phyloP scores from a whole-genome alignment of 1,139 yeast genomes.

The Debaryomyces nepalensis region DNA sequence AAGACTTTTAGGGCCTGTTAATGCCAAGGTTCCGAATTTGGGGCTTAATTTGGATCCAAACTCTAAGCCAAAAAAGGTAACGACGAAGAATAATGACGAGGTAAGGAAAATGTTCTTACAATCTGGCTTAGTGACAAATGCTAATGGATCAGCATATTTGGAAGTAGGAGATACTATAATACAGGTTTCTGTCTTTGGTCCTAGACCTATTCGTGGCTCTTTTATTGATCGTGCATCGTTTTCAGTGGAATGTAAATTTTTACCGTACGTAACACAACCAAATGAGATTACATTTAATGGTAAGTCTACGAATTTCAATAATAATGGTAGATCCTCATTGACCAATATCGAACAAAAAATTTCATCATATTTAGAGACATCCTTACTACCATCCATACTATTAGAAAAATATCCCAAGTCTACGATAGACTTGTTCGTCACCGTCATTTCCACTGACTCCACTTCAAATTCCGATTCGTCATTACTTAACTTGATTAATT shows the following conservation, averaged over 20 bases:
- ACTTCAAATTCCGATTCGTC: slow-evolving; percentile 35
- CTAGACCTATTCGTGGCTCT: slow-evolving; percentile 82
- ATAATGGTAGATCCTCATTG: slow-evolving; percentile 41
- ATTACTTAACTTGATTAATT: slow-evolving; percentile 44
- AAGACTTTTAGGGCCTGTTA: slow-evolving; percentile 68
- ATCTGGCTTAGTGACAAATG: slow-evolving; percentile 67
- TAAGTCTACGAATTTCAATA: slow-evolving; percentile 22
- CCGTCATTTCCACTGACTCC: slow-evolving; percentile 57
- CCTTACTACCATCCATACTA: slow-evolving; percentile 64
- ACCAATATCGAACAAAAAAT: slow-evolving; percentile 56
- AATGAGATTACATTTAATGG: slow-evolving; percentile 31
- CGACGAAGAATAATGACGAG: slow-evolving; percentile 20
- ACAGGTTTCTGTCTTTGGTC: slow-evolving; percentile 82
- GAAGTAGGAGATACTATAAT: slow-evolving; percentile 69
- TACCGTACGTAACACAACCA: slow-evolving; percentile 54
- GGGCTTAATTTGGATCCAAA: slow-evolving; percentile 20
- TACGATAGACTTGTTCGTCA: slow-evolving; percentile 78
- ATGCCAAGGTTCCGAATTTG: slow-evolving; percentile 54
- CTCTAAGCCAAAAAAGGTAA: slow-evolving; percentile 1
- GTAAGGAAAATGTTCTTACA: slow-evolving; percentile 52
- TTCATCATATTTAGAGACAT: slow-evolving; percentile 59
- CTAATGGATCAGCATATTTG: slow-evolving; percentile 82
- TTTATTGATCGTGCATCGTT: slow-evolving; percentile 72
- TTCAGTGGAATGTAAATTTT: slow-evolving; percentile 66
- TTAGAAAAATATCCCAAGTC: slow-evolving; percentile 86